These are phyloP conservation scores for Botrytis tulipae DNA, from an alignment of 2,329 filamentous ascomycete species.

Conservation along the genomic window DNA sequence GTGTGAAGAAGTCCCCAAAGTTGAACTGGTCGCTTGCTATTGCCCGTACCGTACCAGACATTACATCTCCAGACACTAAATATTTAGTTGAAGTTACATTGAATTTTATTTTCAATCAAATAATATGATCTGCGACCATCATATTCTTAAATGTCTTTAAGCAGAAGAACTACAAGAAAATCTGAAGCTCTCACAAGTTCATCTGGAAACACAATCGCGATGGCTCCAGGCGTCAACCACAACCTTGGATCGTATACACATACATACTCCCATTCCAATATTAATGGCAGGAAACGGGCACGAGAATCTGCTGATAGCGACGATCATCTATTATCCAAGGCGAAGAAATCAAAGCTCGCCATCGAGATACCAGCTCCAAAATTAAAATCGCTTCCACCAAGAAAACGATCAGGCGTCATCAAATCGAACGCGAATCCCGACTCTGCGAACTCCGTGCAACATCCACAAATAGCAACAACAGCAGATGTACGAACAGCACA, in stretches of 20 bases:
- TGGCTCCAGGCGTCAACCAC: constrained; percentile 10
- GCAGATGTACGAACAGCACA: constrained; percentile 24
- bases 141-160: constrained; percentile 18
- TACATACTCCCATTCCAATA: constrained; percentile 29
- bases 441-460: constrained; percentile 23
- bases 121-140: constrained; percentile 5
- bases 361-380: constrained; percentile 50
- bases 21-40: constrained; percentile 19
- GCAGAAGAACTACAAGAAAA: constrained; percentile 17
- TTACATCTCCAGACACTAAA: constrained; percentile 2
- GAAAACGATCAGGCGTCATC: constrained; percentile 29
- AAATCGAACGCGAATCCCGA: constrained; percentile 32
- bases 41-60: background rate
- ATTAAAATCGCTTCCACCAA: constrained; percentile 25
- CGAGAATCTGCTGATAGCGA: constrained; percentile 48
- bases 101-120: constrained; percentile 1
- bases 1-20: constrained; percentile 5
- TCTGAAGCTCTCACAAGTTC: constrained; percentile 16
- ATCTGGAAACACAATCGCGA: constrained; percentile 25
- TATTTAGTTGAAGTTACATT: background rate
- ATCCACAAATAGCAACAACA: constrained; percentile 21
- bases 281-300: constrained; percentile 49
- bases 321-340: constrained; percentile 43
- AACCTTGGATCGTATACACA: constrained; percentile 5
- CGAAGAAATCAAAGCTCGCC: constrained; percentile 52